phyloP scores from a whole-genome alignment of 73 alveolate genomes.

The Symbiodinium pilosum region DNA sequence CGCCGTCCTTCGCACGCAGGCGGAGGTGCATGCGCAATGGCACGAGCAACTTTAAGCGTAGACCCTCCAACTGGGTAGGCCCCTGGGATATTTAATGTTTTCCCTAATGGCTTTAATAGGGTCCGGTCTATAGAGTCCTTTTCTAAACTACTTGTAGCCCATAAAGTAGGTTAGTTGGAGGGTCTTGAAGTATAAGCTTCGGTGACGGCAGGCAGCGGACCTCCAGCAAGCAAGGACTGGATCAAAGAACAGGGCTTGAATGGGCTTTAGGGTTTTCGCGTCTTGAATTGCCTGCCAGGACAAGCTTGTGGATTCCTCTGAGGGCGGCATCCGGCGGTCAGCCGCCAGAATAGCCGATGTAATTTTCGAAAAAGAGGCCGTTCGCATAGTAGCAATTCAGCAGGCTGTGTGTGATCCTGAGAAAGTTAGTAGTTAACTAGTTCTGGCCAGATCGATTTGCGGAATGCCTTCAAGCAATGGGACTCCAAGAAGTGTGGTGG shows the following conservation, averaged over 20 bases:
- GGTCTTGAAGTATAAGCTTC: too few species aligned
- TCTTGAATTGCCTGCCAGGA: too few species aligned
- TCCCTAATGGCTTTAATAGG: too few species aligned
- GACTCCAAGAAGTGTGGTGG: slow-evolving; percentile 82
- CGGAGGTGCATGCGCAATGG: background rate
- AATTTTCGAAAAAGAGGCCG: slow-evolving; percentile 88
- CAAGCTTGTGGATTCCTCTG: slow-evolving; percentile 41
- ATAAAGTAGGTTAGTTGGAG: too few species aligned
- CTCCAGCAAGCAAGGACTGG: background rate
- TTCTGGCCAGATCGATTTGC: slow-evolving; percentile 42
- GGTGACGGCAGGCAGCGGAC: background rate
- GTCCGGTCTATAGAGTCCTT: too few species aligned
- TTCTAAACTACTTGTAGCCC: too few species aligned
- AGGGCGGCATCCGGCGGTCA: slow-evolving; percentile 58
- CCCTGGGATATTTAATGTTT: too few species aligned
- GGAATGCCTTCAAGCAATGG: slow-evolving; percentile 82
- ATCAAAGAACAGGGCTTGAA: too few species aligned
- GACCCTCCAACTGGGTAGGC: background rate
- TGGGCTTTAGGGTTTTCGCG: too few species aligned
- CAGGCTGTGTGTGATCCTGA: too few species aligned
- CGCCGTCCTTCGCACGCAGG: background rate
- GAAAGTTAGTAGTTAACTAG: background rate
- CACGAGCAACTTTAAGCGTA: background rate
- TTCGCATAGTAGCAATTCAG: background rate
- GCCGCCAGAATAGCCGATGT: slow-evolving; percentile 88